Evolutionary conservation across 2,329 filamentous ascomycete species (phyloP), one percentile per base, ranked within the genome.

Genomic region (Amylocarpus encephaloides): DNA sequence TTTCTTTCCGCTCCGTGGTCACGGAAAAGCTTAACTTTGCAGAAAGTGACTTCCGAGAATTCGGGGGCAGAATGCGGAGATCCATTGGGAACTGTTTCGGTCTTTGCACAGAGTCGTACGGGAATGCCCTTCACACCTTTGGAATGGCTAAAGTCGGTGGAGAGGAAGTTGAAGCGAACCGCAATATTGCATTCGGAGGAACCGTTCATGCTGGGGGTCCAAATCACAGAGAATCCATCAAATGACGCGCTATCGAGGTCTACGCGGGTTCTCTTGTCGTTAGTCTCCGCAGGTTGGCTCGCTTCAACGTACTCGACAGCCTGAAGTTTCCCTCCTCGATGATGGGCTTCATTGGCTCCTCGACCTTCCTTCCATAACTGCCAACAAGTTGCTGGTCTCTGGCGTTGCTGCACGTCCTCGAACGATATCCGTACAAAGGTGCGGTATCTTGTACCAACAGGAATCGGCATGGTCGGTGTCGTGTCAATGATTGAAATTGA

Each of bases 61-160:
- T 72, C 68, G 6, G 75, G 74, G 7, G 69, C 64, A 1, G 73
- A 67, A 4, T 71, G 70, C 12, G 70, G 71, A 1, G 76, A 73
- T 22, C 77, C 76, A 13, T 74, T 70, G 0, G 77, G 70, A 1
- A 92, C 52, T 10, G 83, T 69, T 56, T 86, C 85, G 0, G 93
- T 97, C 70, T 97, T 97, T 12, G 91, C 83, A 67, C 92, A 97
- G 0, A 97, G 77, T 49, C 93, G 77, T 4, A 98, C 91, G 0
- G 93, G 92, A 57, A 97, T 96, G 33, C 93, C 93, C 70, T 97
- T 98, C 43, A 98, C 93, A 41, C 93, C 93, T 66, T 98, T 98
- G 9, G 93, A 97, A 65, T 97, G 93, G 67, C 92, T 97, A 66
- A 97, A 98, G 66, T 98, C 93, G 7, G 93, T 98, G 0, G 93